Evolutionary conservation across 208 protist genomes (phyloP).

Genomic region (Herpetomonas tarakana): DNA sequence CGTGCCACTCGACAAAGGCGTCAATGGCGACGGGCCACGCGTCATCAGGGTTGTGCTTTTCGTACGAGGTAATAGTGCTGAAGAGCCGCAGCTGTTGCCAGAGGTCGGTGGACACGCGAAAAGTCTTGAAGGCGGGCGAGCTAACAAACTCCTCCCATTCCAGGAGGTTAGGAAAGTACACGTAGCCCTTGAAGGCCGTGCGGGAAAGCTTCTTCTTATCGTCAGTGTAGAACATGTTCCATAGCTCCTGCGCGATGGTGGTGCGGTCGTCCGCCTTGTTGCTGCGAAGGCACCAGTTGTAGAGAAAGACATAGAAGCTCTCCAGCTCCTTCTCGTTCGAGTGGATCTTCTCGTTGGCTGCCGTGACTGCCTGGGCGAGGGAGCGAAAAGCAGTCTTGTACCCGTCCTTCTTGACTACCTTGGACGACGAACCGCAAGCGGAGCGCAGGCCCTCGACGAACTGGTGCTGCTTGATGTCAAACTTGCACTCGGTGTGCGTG

Average conservation of each 20-base stretch:
- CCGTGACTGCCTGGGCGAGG: conserved; percentile 18
- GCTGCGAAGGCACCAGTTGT: conserved; percentile 38
- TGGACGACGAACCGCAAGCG: neutral
- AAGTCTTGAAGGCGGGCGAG: conserved; percentile 14
- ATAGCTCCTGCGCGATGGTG: conserved; percentile 60
- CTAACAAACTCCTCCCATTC: conserved; percentile 64
- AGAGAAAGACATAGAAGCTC: conserved; percentile 61
- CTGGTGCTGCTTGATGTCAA: conserved; percentile 39
- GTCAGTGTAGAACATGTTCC: conserved; percentile 48
- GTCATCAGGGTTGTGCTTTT: conserved; percentile 54
- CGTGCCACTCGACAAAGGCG: conserved; percentile 72
- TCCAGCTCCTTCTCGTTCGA: conserved; percentile 19
- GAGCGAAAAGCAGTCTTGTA: conserved; percentile 16
- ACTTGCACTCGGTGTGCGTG: conserved; percentile 14
- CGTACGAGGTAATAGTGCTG: conserved; percentile 40
- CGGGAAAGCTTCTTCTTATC: conserved; percentile 3
- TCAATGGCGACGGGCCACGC: conserved; percentile 82
- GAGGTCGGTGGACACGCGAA: conserved; percentile 47
- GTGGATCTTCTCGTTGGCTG: conserved; percentile 22
- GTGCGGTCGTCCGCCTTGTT: conserved; percentile 24
- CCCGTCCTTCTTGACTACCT: neutral
- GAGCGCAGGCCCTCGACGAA: conserved; percentile 31
- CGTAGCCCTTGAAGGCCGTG: conserved; percentile 34
- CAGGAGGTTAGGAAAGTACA: conserved; percentile 35
- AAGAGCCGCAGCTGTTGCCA: conserved; percentile 77